Base-by-base conservation (phyloP, 352 stramenopile genomes). In the Phytophthora parvispora region DNA sequence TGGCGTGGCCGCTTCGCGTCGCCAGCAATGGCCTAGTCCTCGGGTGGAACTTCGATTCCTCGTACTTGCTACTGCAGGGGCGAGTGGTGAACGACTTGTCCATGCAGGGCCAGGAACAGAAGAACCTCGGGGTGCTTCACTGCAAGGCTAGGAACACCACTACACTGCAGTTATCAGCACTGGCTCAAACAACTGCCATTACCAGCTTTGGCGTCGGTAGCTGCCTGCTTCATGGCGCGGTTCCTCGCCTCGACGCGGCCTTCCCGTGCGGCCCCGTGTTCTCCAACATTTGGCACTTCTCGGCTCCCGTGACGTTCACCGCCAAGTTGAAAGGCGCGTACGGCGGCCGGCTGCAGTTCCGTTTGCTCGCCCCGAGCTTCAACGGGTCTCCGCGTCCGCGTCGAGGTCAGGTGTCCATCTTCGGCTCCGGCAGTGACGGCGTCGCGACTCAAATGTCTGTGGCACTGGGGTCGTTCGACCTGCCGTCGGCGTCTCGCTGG, bases 261-360 rank as follows among this genome's bases (percentile, higher is more conserved):
- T 93, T 93, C 47, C 86, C 86, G 4, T 94, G 86, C 29, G 86
- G 81, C 1, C 80, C 65, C 0, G 84, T 94, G 20, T 91, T 92
- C 65, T 34, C 77, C 22, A 92, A 91, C 48, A 57, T 94, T 28
- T 94, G 86, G 84, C 73, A 92, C 24, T 94, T 93, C 45, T 69
- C 70, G 7, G 86, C 86, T 0, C 74, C 84, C 3, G 28, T 5
- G 1, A 27, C 57, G 8, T 75, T 93, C 28, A 63, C 80, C 6
- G 16, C 53, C 6, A 42, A 76, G 16, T 42, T 94, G 16, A 60
- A 75, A 13, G 42, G 18, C 13, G 80, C 81, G 32, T 91, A 93
- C 59, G 86, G 84, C 10, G 86, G 86, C 8, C 78, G 83, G 1
- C 63, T 94, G 36, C 86, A 93, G 60, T 94, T 84, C 55, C 76